Base-by-base conservation (phyloP, 1,284 basidiomycete genomes). In the Cutaneotrichosporon mucoides region DNA sequence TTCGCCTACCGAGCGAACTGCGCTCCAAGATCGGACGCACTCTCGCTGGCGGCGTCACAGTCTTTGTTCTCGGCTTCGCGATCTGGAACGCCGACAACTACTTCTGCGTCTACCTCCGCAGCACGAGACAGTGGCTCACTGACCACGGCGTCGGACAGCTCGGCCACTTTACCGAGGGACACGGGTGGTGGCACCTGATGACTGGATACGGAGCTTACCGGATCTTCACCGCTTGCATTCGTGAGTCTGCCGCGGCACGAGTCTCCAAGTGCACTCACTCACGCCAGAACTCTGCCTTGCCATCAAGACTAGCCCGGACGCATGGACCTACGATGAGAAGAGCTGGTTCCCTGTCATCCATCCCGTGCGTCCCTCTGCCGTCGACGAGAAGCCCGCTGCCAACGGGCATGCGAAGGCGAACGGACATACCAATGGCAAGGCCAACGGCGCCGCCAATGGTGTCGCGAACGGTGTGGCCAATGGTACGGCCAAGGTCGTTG, bases 21-120 rank as follows among this genome's bases (percentile, higher is more conserved):
- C 64, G 70, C 10, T 44, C 41, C n/a, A 66, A 68, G 43, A 64
- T 76, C 41, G 64, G 57, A 15, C 59, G 62, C 13, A 66, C 72
- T 3, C 65, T 77, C 53, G 55, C 60, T 3, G 59, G 44, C 33
- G 78, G 79, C 8, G 55, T 75, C 3, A 56, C 58, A 6, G 67
- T 74, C 34, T 82, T 79, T 49, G 64, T 72, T 9, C 42, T 69
- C 0, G 82, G 80, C 2, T 83, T 83, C 59, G 69, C 64, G 2
- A 76, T 82, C 45, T 83, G 82, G 82, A 83, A 83, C 69, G 56
- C 82, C 10, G 82, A 83, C 68, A 83, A 83, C 68, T 70, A 82
- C 59, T 82, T 78, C 53, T 83, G 81, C 66, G 63, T 64, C 33
- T 50, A 66, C 13, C 64, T 79, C 50, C 69, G 72, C 6, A 40